Percentiles rank a stretch among this genome's conserved stretches.
Conservation (phyloP, 2,329 filamentous ascomycete species). For the Microdochium paspali region DNA sequence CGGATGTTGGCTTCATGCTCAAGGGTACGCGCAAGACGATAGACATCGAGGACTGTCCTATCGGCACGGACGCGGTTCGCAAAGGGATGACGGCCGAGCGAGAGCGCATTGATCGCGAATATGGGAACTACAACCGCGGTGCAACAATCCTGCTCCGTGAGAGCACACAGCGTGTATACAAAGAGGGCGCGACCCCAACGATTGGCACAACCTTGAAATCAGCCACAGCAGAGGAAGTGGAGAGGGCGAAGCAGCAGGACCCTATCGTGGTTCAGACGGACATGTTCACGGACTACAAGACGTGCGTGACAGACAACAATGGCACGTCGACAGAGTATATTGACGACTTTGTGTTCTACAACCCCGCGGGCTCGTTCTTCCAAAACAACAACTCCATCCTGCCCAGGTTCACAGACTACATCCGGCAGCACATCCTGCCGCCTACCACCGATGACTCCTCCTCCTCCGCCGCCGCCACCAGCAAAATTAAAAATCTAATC, state of each 20-base stretch:
- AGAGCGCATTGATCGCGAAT: slow-evolving; percentile 62
- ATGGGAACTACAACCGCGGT: slow-evolving; percentile 64
- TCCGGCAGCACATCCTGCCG: slow-evolving; percentile 68
- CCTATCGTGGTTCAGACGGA: slow-evolving; percentile 44
- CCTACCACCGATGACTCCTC: slow-evolving; percentile 20
- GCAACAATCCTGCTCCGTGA: slow-evolving; percentile 87
- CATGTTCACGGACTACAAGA: slow-evolving; percentile 66
- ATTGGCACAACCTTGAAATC: slow-evolving; percentile 12
- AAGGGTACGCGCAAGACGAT: slow-evolving; percentile 75
- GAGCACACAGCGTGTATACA: slow-evolving; percentile 60
- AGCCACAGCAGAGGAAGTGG: slow-evolving; percentile 23
- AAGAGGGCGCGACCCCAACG: slow-evolving; percentile 24
- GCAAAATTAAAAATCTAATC: slow-evolving; percentile 72
- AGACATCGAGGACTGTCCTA: slow-evolving; percentile 96
- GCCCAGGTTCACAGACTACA: slow-evolving; percentile 74
- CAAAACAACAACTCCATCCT: slow-evolving; percentile 99
- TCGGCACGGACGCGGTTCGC: slow-evolving; percentile 79
- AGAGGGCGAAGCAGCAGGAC: slow-evolving; percentile 25
- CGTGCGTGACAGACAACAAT: slow-evolving; percentile 80
- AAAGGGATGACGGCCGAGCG: slow-evolving; percentile 72
- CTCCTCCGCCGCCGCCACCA: slow-evolving; percentile 12
- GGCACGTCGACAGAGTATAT: slow-evolving; percentile 81
- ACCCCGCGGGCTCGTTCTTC: slow-evolving; percentile 92
- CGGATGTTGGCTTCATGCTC: slow-evolving; percentile 80
- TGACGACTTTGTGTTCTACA: slow-evolving; percentile 74